Evolutionary conservation across 768 basidiomycete genomes (phyloP), one percentile per base, ranked within the genome.

Genomic region (Kwoniella sp.): DNA sequence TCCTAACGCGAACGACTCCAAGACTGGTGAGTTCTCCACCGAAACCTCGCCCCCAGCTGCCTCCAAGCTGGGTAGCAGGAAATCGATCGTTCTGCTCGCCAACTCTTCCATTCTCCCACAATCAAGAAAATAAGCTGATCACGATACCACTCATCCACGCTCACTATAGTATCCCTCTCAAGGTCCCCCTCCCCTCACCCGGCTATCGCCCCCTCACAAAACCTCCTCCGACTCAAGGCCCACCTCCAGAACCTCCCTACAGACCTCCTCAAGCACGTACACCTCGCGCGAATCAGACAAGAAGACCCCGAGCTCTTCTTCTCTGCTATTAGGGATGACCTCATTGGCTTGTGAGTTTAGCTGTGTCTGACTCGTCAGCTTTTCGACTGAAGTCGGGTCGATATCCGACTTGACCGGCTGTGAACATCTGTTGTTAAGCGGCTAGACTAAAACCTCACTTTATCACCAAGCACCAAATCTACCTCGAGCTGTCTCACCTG

Each of bases 251-350:
- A 59, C 54, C 68, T 75, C 5, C 71, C 73, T 13, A 77, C 69
- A 26, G 76, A 80, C 61, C 86, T 93, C 46, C 90, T 92, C 76
- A 90, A 91, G 82, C 88, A 95, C 81, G 90, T 91, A 74, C 93
- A 88, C 76, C 85, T 95, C 27, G 85, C 87, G 9, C 85, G 85
- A 60, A 83, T 94, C 63, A 89, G 91, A 77, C 82, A 87, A 67
- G 83, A 87, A 54, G 88, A 94, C 76, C 85, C 85, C 15, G 78
- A 83, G 50, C 85, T 89, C 78, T 96, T 93, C 81, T 95, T 91
- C 81, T 84, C 83, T 51, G 83, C 92, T 15, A 88, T 90, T 78
- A 79, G 89, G 48, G 83, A 83, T 48, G 83, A 91, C 76, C 87
- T 92, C 85, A 71, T 50, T 37, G 67, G 55, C 49, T 85, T 27